Base-by-base conservation (phyloP, 345 rosid species). In the Euphorbia tirucalli region DNA sequence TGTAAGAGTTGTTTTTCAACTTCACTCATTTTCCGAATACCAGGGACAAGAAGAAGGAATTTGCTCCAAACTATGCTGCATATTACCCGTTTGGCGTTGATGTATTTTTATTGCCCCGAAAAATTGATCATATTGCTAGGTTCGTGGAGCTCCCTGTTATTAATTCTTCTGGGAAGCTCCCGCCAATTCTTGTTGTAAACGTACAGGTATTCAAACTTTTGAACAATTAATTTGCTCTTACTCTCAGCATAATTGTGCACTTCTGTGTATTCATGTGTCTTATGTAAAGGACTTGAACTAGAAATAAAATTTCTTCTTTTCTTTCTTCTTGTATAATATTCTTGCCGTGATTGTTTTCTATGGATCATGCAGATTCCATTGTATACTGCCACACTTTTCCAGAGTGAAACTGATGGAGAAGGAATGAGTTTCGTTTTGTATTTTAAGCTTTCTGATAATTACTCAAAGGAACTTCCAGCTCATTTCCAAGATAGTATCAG, bases 11-110 rank as follows among this genome's bases (percentile, higher is more conserved):
- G 54, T 32, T 32, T 76, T 19, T 57, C 31, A 31, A 46, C 28
- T 24, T 11, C 13, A 22, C 28, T 13, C 59, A 7, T 63, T 10
- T 63, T 56, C 61, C 21, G 14, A 61, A 65, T 83, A 77, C 78
- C 76, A 95, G 97, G 89, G 99, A 95, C 59, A 95, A 89, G 89
- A 95, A 83, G 90, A 93, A 95, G 86, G 97, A 93, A 16, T 78
- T 82, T 77, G 99, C 96, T 50, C 66, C 87, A 32, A 88, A 82
- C 77, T 72, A 81, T 79, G 92, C 98, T 71, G 99, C 97, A 58
- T 95, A 89, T 81, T 83, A 85, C 86, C 98, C 99, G 65, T 86
- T 93, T 79, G 99, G 97, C 35, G 94, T 89, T 25, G 99, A 95
- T 75, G 92, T 95, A 71, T 95, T 89, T 83, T 78, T 93, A 78